Evolutionary conservation across 2,329 filamentous ascomycete genomes (phyloP).

Genomic region (Alternaria novae-zelandiae): DNA sequence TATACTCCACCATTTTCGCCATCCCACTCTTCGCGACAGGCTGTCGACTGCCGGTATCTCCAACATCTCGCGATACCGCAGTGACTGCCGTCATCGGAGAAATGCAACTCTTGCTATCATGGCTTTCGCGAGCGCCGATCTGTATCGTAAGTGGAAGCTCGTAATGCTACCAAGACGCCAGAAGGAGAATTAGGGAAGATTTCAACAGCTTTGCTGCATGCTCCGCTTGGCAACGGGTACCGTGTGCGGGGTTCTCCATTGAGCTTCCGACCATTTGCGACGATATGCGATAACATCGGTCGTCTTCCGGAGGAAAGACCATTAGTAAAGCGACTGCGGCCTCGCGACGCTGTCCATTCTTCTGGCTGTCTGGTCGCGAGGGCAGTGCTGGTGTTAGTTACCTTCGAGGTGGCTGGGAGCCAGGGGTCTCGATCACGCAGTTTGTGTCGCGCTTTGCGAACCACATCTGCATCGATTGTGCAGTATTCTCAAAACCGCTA

Average conservation of each 20-base stretch:
- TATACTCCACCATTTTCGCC: constrained; percentile 4
- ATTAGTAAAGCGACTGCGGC: background rate
- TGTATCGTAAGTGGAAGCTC: constrained; percentile 26
- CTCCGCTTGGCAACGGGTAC: constrained; percentile 18
- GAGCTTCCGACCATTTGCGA: background rate
- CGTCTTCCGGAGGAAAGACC: background rate
- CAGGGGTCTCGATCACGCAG: background rate
- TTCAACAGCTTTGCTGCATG: constrained; percentile 3
- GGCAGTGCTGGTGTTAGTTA: background rate
- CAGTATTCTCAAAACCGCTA: background rate
- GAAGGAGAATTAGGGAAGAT: constrained; percentile 1
- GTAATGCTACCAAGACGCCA: constrained; percentile 22
- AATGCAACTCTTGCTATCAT: background rate
- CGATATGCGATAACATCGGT: background rate
- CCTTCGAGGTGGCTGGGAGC: background rate
- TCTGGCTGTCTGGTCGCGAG: background rate
- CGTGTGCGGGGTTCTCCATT: constrained; percentile 8
- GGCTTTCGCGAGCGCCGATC: constrained; percentile 13
- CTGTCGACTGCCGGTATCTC: constrained; percentile 17
- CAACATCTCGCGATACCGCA: background rate
- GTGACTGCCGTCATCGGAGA: constrained; percentile 15
- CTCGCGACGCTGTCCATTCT: background rate
- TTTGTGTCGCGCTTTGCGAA: background rate
- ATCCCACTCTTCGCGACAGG: constrained; percentile 11
- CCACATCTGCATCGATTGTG: background rate